phyloP scores from a whole-genome alignment of 1,284 basidiomycete species.

The Caloboletus firmus region DNA sequence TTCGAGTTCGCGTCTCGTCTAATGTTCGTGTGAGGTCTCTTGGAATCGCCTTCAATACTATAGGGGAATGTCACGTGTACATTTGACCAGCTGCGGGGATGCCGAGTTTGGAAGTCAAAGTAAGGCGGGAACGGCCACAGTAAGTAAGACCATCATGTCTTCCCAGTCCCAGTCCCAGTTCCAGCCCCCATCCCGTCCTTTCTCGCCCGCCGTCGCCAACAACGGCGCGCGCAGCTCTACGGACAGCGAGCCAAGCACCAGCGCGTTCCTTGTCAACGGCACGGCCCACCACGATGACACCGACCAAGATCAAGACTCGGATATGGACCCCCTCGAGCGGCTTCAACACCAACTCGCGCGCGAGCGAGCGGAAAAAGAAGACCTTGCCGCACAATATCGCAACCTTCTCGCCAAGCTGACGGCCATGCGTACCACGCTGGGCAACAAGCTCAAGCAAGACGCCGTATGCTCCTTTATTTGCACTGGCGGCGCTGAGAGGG shows the following conservation, averaged over 20 bases:
- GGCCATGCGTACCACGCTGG: conserved; percentile 89
- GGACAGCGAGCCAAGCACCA: conserved; percentile 27
- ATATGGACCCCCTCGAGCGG: conserved; percentile 48
- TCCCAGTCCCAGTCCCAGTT: conserved; percentile 9
- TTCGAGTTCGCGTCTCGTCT: no score
- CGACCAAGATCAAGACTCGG: conserved; percentile 20
- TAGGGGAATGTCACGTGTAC: conserved; percentile 7
- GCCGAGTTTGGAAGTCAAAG: conserved; percentile 14
- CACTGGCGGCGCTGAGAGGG: background rate
- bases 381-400: conserved; percentile 81
- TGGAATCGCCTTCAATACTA: no score
- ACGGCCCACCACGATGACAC: conserved; percentile 16
- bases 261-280: conserved; percentile 12
- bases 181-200: conserved; percentile 21
- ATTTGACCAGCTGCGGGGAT: conserved; percentile 6
- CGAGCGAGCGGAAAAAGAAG: conserved; percentile 80
- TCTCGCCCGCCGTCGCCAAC: conserved; percentile 20
- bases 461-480: conserved; percentile 64
- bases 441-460: conserved; percentile 94
- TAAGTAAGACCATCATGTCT: conserved; percentile 16
- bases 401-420: conserved; percentile 87
- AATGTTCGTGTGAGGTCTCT: no score
- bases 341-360: conserved; percentile 60
- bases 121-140: background rate
- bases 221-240: conserved; percentile 26